A percentile compares a stretch with the other conserved stretches of the same genome.
Conservation (phyloP, 208 protist genomes). For the Acanthamoeba castellanii region DNA sequence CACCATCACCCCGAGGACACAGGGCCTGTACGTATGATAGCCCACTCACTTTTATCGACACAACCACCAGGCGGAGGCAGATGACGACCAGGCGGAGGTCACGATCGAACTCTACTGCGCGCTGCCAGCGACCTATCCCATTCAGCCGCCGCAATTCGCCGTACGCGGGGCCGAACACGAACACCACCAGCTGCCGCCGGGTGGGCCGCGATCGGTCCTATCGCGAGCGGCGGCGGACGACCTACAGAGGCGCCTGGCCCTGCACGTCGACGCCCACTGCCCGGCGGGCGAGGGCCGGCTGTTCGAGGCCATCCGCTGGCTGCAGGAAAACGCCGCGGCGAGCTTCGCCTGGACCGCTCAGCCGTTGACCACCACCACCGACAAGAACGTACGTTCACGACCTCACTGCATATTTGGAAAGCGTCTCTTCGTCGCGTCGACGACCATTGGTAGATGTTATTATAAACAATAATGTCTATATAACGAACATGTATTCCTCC, state of each 20-base stretch:
- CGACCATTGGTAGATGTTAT: neutral
- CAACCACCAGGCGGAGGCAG: neutral
- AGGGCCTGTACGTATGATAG: neutral
- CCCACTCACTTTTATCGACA: neutral
- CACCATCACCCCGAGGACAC: no score
- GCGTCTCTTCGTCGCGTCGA: neutral
- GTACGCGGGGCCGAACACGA: neutral
- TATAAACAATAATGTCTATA: neutral
- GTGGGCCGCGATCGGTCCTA: neutral
- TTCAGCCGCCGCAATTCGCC: neutral
- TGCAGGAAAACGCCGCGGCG: conserved; percentile 11
- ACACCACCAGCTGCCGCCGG: neutral
- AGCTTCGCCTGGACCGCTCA: neutral
- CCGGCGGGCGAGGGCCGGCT: neutral
- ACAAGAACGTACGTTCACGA: neutral
- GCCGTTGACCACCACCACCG: no score
- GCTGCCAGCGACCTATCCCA: neutral
- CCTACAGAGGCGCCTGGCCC: neutral
- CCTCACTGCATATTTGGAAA: no score
- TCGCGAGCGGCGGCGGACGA: conserved; percentile 2
- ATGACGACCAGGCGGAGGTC: neutral
- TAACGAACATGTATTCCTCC: neutral
- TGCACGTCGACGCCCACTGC: neutral
- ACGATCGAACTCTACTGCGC: neutral
- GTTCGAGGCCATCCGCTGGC: conserved; percentile 45